Percentiles rank a stretch among this genome's conserved stretches.
Conservation (phyloP, 1,284 basidiomycete genomes). For the Mycena citricolor region DNA sequence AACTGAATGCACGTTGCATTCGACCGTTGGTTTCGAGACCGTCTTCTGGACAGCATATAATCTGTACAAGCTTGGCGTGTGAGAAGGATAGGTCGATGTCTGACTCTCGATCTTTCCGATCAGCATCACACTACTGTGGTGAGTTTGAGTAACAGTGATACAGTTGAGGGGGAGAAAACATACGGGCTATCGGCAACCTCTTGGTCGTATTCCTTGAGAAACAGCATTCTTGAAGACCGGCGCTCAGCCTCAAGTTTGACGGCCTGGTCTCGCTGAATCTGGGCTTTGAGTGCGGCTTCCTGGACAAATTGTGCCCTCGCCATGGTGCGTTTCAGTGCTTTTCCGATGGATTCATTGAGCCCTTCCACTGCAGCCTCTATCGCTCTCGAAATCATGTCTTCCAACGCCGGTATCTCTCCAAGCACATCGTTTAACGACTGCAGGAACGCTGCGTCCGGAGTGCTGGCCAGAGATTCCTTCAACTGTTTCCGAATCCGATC, state of each 20-base stretch:
- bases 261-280: slow-evolving; percentile 19
- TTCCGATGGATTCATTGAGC: slow-evolving; percentile 26
- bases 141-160: not conserved
- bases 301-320: slow-evolving; percentile 25
- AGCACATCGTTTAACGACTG: slow-evolving; percentile 26
- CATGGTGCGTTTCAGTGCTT: slow-evolving; percentile 22
- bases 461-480: slow-evolving; percentile 5
- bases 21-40: slow-evolving; percentile 20
- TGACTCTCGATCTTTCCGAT: slow-evolving; percentile 11
- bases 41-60: slow-evolving; percentile 40
- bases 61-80: slow-evolving; percentile 35
- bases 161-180: not conserved
- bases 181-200: slow-evolving; percentile 3
- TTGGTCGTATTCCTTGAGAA: slow-evolving; percentile 16
- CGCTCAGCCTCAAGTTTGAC: slow-evolving; percentile 15
- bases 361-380: slow-evolving; percentile 24
- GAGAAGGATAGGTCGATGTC: not conserved
- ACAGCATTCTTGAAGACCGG: slow-evolving; percentile 6
- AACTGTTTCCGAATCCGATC: slow-evolving; percentile 5
- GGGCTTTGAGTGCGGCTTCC: slow-evolving; percentile 12
- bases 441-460: slow-evolving; percentile 34
- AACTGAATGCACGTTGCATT: slow-evolving; percentile 39
- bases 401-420: slow-evolving; percentile 27
- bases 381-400: slow-evolving; percentile 19
- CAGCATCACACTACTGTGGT: not conserved